Percentiles rank a stretch among this genome's conserved stretches.
These are phyloP conservation scores for Sarocladium strictum DNA, from an alignment of 2,329 filamentous ascomycete species.

Conservation along the genomic window DNA sequence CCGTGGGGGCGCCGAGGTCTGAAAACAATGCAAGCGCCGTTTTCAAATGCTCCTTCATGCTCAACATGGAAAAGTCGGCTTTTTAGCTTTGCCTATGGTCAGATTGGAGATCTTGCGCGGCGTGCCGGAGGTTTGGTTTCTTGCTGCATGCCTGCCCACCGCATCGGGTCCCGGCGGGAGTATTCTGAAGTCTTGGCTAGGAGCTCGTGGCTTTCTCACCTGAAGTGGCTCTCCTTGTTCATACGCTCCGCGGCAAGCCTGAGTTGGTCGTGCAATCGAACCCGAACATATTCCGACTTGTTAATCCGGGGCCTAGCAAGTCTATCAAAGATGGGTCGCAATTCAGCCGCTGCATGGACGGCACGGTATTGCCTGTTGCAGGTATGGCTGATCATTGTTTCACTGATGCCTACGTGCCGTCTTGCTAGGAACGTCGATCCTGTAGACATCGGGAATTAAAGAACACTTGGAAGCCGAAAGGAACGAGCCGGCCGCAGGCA, in stretches of 20 bases:
- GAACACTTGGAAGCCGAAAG: slow-evolving; percentile 3
- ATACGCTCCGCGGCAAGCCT: not conserved
- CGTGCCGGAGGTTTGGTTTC: not conserved
- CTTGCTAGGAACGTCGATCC: not conserved
- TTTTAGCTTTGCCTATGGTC: no score
- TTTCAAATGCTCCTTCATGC: not conserved
- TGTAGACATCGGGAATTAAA: slow-evolving; percentile 1
- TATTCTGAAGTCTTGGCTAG: not conserved
- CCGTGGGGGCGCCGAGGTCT: no score
- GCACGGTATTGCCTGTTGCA: not conserved
- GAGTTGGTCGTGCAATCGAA: not conserved
- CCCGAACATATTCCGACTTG: not conserved
- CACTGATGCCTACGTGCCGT: not conserved
- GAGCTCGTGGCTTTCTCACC: no score
- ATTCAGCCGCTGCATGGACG: slow-evolving; percentile 3
- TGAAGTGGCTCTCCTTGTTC: no score
- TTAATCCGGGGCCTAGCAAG: not conserved
- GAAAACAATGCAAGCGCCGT: no score
- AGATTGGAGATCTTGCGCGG: no score
- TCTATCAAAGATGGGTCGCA: not conserved
- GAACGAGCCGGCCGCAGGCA: not conserved
- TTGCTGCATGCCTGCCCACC: not conserved
- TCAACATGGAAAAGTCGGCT: not conserved
- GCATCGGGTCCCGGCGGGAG: not conserved
- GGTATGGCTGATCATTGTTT: not conserved